phyloP scores from a whole-genome alignment of 352 stramenopile genomes.

The Blastocystis sp. region DNA sequence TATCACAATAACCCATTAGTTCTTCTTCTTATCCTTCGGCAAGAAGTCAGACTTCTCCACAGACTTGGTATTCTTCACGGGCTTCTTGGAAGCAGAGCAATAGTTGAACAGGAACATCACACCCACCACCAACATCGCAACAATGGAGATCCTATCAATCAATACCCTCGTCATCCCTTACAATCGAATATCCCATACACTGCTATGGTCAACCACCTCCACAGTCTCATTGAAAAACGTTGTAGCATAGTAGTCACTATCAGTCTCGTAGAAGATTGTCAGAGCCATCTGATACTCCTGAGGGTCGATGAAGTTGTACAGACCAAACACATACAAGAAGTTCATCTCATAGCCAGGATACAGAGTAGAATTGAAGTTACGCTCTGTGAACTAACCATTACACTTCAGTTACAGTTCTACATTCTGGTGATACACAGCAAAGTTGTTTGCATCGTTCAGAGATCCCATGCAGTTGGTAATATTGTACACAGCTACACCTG shows the following conservation, averaged over 20 bases:
- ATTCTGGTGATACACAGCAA: slow-evolving; percentile 54
- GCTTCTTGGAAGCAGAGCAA: not conserved
- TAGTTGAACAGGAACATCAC: slow-evolving; percentile 3
- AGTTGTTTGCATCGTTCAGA: slow-evolving; percentile 56
- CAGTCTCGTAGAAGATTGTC: slow-evolving; percentile 61
- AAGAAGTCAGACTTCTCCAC: slow-evolving; percentile 18
- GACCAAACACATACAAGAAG: slow-evolving; percentile 59
- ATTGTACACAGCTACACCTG: slow-evolving; percentile 57
- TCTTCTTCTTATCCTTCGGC: slow-evolving; percentile 40
- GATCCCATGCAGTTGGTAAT: slow-evolving; percentile 61
- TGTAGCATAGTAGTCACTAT: slow-evolving; percentile 55
- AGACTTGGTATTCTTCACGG: not conserved
- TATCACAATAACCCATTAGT: not conserved
- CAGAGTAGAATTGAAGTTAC: slow-evolving; percentile 60
- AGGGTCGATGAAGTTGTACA: slow-evolving; percentile 62
- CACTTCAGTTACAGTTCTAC: not conserved
- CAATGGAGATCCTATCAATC: slow-evolving; percentile 25
- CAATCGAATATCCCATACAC: slow-evolving; percentile 47
- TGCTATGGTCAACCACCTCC: slow-evolving; percentile 43
- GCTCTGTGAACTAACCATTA: slow-evolving; percentile 58
- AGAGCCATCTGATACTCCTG: slow-evolving; percentile 56
- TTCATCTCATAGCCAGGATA: slow-evolving; percentile 62
- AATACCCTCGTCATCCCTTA: not conserved
- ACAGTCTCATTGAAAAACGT: slow-evolving; percentile 57
- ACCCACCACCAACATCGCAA: not conserved